These are phyloP conservation scores for Crepidotus variabilis DNA, from an alignment of 768 basidiomycete species.

Conservation along the genomic window DNA sequence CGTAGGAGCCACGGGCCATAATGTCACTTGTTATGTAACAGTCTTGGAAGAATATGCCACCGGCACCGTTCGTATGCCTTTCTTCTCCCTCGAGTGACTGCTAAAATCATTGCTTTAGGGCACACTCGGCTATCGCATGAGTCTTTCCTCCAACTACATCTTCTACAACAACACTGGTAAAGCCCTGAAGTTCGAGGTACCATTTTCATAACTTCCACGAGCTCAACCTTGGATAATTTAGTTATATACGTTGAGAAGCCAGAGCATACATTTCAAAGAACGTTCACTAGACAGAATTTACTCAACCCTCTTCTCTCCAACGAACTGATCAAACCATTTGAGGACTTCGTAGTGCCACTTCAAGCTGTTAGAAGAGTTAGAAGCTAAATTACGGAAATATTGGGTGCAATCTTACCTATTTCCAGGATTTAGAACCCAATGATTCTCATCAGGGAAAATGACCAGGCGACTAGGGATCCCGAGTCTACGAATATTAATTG, in stretches of 20 bases:
- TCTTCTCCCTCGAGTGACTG: background rate
- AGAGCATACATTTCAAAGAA: too few species aligned
- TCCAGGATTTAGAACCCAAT: conserved; percentile 83
- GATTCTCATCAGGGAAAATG: conserved; percentile 88
- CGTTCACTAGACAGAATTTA: background rate
- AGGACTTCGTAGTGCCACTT: conserved; percentile 97
- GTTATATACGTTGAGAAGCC: background rate
- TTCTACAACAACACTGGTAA: conserved; percentile 12
- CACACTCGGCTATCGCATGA: conserved; percentile 22
- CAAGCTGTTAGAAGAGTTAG: conserved; percentile 40
- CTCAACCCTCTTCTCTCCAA: conserved; percentile 32
- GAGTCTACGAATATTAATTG: conserved; percentile 35
- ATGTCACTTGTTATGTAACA: conserved; percentile 30
- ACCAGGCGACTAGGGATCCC: conserved; percentile 74
- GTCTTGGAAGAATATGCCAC: conserved; percentile 42
- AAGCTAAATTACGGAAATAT: background rate
- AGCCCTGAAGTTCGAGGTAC: background rate
- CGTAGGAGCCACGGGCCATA: conserved; percentile 26
- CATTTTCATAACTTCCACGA: background rate
- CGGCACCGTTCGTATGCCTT: conserved; percentile 23
- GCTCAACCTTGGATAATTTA: background rate
- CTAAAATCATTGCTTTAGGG: conserved; percentile 5
- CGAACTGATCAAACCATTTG: conserved; percentile 77
- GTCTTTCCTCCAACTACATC: conserved; percentile 15
- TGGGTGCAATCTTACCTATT: conserved; percentile 48